A percentile compares a stretch with the other conserved stretches of the same genome.
Evolutionary conservation across 768 basidiomycete species (phyloP).

Genomic region (Tulasnella calospora): DNA sequence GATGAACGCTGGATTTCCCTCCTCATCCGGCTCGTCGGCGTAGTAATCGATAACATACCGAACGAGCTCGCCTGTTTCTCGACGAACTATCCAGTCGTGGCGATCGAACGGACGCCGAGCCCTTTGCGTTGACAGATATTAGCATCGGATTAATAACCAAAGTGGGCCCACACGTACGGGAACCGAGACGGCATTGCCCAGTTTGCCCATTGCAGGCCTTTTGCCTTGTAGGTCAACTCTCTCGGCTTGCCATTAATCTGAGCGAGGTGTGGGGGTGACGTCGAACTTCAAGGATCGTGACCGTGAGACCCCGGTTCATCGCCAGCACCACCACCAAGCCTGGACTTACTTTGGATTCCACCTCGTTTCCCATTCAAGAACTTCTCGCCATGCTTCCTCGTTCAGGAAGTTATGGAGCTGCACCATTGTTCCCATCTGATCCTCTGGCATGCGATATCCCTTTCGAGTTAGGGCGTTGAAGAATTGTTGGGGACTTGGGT

Average conservation of each 20-base stretch:
- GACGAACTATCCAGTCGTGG: slow-evolving; percentile 92
- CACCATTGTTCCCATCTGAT: slow-evolving; percentile 93
- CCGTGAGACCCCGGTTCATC: not conserved
- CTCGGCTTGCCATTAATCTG: slow-evolving; percentile 86
- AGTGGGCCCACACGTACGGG: slow-evolving; percentile 53
- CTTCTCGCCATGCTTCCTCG: slow-evolving; percentile 92
- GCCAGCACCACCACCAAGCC: not conserved
- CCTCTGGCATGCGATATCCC: slow-evolving; percentile 94
- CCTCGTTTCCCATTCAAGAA: slow-evolving; percentile 84
- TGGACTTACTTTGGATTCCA: slow-evolving; percentile 50
- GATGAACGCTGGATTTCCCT: slow-evolving; percentile 91
- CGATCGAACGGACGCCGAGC: slow-evolving; percentile 91
- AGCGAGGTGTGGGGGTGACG: slow-evolving; percentile 51
- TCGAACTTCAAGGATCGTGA: not conserved
- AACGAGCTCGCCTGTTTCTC: slow-evolving; percentile 72
- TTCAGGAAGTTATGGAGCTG: slow-evolving; percentile 97
- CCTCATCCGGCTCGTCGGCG: slow-evolving; percentile 78
- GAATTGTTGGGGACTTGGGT: slow-evolving; percentile 95
- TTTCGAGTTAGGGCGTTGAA: slow-evolving; percentile 94
- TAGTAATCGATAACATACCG: slow-evolving; percentile 99
- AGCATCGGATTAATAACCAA: not conserved
- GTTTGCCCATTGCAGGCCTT: slow-evolving; percentile 76
- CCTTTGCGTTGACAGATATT: slow-evolving; percentile 42
- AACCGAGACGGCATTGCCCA: slow-evolving; percentile 84
- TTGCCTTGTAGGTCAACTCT: slow-evolving; percentile 88